Evolutionary conservation across 306 rosid species (phyloP).

Genomic region (Mucuna pruriens): DNA sequence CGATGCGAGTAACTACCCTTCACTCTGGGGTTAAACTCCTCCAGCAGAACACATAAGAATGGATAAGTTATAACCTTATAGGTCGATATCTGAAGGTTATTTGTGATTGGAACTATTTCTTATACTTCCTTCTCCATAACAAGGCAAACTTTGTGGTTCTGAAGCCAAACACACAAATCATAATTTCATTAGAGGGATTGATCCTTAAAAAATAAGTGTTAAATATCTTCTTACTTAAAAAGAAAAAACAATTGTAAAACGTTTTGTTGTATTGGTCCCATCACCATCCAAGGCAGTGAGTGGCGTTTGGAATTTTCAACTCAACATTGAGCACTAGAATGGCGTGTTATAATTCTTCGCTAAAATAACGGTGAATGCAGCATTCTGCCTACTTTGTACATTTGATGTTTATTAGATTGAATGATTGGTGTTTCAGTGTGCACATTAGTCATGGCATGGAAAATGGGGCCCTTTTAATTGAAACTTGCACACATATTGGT

Average conservation of each 20-base stretch:
- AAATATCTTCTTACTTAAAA: no score
- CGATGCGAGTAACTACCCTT: no score
- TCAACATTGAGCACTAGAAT: background rate
- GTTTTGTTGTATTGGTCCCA: background rate
- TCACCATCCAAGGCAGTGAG: background rate
- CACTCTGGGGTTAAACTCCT: no score
- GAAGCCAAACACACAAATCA: background rate
- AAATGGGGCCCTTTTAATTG: background rate
- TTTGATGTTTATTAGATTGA: background rate
- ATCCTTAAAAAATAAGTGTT: no score
- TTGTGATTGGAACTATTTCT: no score
- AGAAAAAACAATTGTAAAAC: background rate
- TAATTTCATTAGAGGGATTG: background rate
- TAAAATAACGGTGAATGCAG: background rate
- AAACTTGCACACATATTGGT: background rate
- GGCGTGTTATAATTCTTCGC: background rate
- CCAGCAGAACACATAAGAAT: no score
- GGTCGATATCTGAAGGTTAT: no score
- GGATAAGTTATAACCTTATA: no score
- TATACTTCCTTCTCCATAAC: no score
- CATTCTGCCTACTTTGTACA: background rate
- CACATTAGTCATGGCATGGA: background rate
- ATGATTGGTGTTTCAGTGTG: background rate
- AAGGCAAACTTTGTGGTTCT: background rate
- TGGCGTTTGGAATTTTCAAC: background rate